Evolutionary conservation across 345 rosid genomes (phyloP), one percentile per base, ranked within the genome.

Genomic region (Durio zibethinus): DNA sequence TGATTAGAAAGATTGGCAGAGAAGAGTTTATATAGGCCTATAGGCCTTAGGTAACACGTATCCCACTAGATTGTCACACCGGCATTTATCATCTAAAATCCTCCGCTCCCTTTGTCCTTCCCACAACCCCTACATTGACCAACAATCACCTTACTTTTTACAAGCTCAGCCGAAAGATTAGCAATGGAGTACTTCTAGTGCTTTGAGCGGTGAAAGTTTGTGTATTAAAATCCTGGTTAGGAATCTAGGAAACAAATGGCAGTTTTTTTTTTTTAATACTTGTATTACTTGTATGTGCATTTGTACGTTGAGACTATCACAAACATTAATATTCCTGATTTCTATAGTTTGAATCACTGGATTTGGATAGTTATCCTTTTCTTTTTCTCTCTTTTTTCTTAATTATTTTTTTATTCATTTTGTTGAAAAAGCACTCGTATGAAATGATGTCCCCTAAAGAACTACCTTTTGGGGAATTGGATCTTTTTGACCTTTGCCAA

Each of bases 401-500:
- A 36, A 29, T 27, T 47, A 27, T 47, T 16, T 71, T 68, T 10
- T 11, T 4, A 23, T 45, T 21, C 16, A 23, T 43, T 61, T 50
- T 50, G 29, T 20, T 50, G 29, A 50, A 50, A 71, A 71, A 50
- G 74, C 25, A 29, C 29, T 31, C 10, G 76, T 81, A 75, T 82
- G 73, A 74, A 71, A 77, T 73, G 84, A 29, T 80, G 84, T 77
- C 85, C 59, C 74, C 65, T 67, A 83, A 85, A 81, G 84, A 70
- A 59, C 29, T 10, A 2, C 33, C 81, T 86, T 88, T 78, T 77
- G 77, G 89, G 87, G 81, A 84, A 86, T 84, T 80, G 88, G 65
- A 84, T 61, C 89, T 79, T 88, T 84, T 86, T 86, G 91, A 88
- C 91, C 83, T 84, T 88, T 73, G 35, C 68, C 77, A 43, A 79